These are phyloP conservation scores for Exophiala mesophila DNA, from an alignment of 2,329 filamentous ascomycete genomes.

Conservation along the genomic window DNA sequence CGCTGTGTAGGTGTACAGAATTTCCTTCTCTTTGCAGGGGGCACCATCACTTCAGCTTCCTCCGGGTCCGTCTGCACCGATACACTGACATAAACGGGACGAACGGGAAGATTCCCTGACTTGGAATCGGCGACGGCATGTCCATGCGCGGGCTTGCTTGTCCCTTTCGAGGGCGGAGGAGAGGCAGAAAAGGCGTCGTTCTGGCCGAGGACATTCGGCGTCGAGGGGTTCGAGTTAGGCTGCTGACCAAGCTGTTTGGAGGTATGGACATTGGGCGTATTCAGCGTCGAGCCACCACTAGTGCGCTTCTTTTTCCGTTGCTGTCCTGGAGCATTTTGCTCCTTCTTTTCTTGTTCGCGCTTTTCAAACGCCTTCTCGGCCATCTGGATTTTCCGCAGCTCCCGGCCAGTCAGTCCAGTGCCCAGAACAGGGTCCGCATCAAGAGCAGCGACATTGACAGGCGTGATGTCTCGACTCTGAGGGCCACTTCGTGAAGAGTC, in stretches of 20 bases:
- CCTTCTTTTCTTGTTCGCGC: slow-evolving; percentile 54
- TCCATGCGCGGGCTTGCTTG: slow-evolving; percentile 25
- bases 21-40: slow-evolving; percentile 27
- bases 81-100: slow-evolving; percentile 38
- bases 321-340: slow-evolving; percentile 32
- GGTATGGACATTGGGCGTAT: slow-evolving; percentile 43
- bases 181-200: slow-evolving; percentile 30
- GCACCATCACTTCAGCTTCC: slow-evolving; percentile 30
- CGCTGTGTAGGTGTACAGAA: slow-evolving; percentile 41
- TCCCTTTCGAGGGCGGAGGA: slow-evolving; percentile 30
- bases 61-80: slow-evolving; percentile 43
- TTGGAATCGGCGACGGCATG: slow-evolving; percentile 31
- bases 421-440: slow-evolving; percentile 37
- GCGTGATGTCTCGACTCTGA: slow-evolving; percentile 58
- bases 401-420: slow-evolving; percentile 55
- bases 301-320: slow-evolving; percentile 54
- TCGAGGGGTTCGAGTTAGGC: slow-evolving; percentile 14
- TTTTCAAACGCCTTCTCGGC: slow-evolving; percentile 59
- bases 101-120: slow-evolving; percentile 24
- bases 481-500: slow-evolving; percentile 53
- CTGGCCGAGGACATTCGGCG: slow-evolving; percentile 10
- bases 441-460: slow-evolving; percentile 46
- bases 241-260: slow-evolving; percentile 21
- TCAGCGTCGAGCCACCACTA: slow-evolving; percentile 51
- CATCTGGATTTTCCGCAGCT: slow-evolving; percentile 59